Evolutionary conservation across 176 grass and related monocot genomes (phyloP).

Genomic region (Alopecurus myosuroides): DNA sequence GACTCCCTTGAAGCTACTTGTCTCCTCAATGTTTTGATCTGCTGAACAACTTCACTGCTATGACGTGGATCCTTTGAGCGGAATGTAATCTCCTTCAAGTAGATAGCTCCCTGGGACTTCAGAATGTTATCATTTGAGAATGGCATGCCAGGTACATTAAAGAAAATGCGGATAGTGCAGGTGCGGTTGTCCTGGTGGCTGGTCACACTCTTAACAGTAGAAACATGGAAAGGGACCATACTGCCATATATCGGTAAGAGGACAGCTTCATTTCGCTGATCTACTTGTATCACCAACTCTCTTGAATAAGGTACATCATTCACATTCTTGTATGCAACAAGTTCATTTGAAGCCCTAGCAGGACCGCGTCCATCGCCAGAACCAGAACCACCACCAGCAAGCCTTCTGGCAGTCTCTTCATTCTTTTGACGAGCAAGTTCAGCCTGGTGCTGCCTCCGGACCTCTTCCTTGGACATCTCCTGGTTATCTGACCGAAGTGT

Average conservation of each 20-base stretch:
- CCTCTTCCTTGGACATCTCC: conserved; percentile 50
- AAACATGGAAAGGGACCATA: conserved; percentile 72
- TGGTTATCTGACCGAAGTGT: conserved; percentile 17
- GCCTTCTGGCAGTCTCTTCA: conserved; percentile 49
- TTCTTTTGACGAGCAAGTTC: conserved; percentile 46
- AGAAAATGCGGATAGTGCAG: conserved; percentile 51
- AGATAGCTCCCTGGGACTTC: conserved; percentile 58
- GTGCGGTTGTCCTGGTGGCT: conserved; percentile 52
- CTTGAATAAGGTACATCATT: conserved; percentile 53
- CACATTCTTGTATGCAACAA: conserved; percentile 55
- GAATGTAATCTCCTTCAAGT: conserved; percentile 62
- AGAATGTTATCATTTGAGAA: conserved; percentile 19
- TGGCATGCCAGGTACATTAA: conserved; percentile 51
- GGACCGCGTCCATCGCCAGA: conserved; percentile 28
- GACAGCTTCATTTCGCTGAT: conserved; percentile 54
- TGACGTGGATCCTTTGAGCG: conserved; percentile 58
- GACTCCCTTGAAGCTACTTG: conserved; percentile 48
- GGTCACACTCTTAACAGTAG: conserved; percentile 59
- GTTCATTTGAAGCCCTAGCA: conserved; percentile 36
- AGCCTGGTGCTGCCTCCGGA: conserved; percentile 51
- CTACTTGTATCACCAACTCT: conserved; percentile 53
- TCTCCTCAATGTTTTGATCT: conserved; percentile 37
- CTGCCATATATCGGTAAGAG: conserved; percentile 67
- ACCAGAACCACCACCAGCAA: conserved; percentile 36
- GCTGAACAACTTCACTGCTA: conserved; percentile 58